Evolutionary conservation across 2,329 filamentous ascomycete genomes (phyloP), one percentile per base, ranked within the genome.

Genomic region (Exophiala bonariae): DNA sequence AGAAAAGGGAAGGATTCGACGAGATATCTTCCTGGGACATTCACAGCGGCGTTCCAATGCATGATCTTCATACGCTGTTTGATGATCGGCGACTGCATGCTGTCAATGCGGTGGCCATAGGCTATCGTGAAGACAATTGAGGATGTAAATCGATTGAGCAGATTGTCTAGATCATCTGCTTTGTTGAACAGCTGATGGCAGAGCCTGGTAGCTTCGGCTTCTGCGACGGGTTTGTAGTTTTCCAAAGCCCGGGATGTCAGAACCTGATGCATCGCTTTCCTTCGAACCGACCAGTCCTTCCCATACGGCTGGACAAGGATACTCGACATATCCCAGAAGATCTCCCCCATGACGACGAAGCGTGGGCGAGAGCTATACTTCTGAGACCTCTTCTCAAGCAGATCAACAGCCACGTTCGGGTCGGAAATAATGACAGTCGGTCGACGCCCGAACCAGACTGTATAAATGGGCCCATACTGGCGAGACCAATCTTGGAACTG

Each of bases 241-340:
- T 62, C 59, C 10, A 68, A 40, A 9, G 61, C 57, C 38, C 66
- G 66, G 3, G 71, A 69, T 4, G 69, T 75, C 18, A 79, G 63
- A 6, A 74, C 70, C 23, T 71, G 67, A 40, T 69, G 65, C 56
- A 66, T 57, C 9, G 69, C 50, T 34, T 65, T 66, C 3, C 68
- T 55, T 7, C 59, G 61, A 2, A 59, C 51, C 7, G 64, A 61
- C 61, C 66, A 68, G 14, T 55, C 44, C 28, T 61, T 72, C 40
- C 73, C 71, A 59, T 77, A 73, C 1, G 72, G 74, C 55, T 76
- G 69, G 3, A 77, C 70, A n/a, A 77, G 63, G 6, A 67, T 52
- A 42, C 62, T 59, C 23, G 45, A 42, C 36, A 43, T 52, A 30
- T 52, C 48, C 36, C 42, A 52, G 40, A 49, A 50, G 34, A 55